A percentile compares a stretch with the other conserved stretches of the same genome.
These are phyloP conservation scores for Agrostemma githago DNA, from an alignment of 148 eudicot genomes.

Conservation along the genomic window DNA sequence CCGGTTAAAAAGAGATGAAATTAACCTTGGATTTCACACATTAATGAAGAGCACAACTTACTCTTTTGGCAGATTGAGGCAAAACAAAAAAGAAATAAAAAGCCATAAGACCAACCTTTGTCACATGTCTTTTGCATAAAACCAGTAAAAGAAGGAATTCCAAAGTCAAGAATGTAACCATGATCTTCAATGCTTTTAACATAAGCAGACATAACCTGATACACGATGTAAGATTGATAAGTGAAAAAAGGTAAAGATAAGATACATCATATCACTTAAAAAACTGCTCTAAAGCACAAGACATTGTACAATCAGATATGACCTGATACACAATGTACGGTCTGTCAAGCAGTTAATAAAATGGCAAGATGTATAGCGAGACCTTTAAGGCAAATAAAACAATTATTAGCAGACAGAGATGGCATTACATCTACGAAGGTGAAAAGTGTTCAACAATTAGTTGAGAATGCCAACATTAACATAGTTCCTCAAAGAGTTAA, in stretches of 20 bases:
- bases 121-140: slow-evolving; percentile 57
- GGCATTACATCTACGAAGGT: background rate
- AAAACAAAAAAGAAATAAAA: background rate
- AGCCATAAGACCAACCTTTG: slow-evolving; percentile 41
- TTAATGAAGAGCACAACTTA: background rate
- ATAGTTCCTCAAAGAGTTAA: background rate
- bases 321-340: background rate
- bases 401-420: background rate
- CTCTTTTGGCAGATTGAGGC: background rate
- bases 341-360: background rate
- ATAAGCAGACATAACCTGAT: slow-evolving; percentile 71
- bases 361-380: background rate
- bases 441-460: background rate
- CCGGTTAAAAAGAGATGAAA: background rate
- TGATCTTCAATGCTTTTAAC: slow-evolving; percentile 97
- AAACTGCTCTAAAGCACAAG: background rate
- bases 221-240: slow-evolving; percentile 5
- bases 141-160: slow-evolving; percentile 69
- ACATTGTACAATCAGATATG: slow-evolving; percentile 50
- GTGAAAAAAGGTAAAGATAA: background rate
- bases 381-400: background rate
- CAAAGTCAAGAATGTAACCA: slow-evolving; percentile 92
- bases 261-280: background rate
- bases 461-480: background rate
- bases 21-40: background rate